Evolutionary conservation across 2,329 filamentous ascomycete genomes (phyloP), one percentile per base, ranked within the genome.

Genomic region (Clathrospora elynae): DNA sequence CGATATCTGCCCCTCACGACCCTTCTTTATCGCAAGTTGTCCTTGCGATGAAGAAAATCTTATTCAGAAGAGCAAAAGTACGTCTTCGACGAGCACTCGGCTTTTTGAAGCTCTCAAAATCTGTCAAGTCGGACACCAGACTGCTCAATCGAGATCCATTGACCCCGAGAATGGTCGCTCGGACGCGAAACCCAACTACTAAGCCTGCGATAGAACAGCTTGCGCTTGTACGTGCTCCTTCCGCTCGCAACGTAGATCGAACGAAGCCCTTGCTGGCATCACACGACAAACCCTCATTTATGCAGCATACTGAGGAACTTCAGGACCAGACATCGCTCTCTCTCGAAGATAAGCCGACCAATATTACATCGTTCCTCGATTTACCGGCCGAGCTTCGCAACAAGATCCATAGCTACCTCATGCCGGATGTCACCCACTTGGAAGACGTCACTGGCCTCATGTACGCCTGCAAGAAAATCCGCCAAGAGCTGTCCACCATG

Each of bases 311-410:
- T n/a, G n/a, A n/a, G n/a, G 10, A 23, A 23, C 20, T 23, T 10
- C 20, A 22, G 10, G 13, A 12, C 17, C 12, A 7, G 7, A 12
- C 18, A 20, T 12, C n/a, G 31, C 19, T 34, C n/a, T n/a, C n/a
- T n/a, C n/a, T n/a, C n/a, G n/a, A n/a, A n/a, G n/a, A n/a, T n/a
- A n/a, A n/a, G n/a, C n/a, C n/a, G n/a, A n/a, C n/a, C n/a, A n/a
- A n/a, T n/a, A n/a, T n/a, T n/a, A n/a, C 8, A 22, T 13, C 18
- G 9, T 34, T 34, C 10, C 5, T 34, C 8, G 10, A 11, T n/a
- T 20, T 34, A 19, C 31, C 31, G 19, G 16, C 31, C n/a, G 31
- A 34, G 18, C 20, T 34, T 14, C 31, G 31, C 19, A 34, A 34
- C 17, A 9, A 23, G 14, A 13, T 34, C 31, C 22, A 34, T 34